Evolutionary conservation across 108 stramenopile genomes (phyloP).

Genomic region (Ochromonas danica): DNA sequence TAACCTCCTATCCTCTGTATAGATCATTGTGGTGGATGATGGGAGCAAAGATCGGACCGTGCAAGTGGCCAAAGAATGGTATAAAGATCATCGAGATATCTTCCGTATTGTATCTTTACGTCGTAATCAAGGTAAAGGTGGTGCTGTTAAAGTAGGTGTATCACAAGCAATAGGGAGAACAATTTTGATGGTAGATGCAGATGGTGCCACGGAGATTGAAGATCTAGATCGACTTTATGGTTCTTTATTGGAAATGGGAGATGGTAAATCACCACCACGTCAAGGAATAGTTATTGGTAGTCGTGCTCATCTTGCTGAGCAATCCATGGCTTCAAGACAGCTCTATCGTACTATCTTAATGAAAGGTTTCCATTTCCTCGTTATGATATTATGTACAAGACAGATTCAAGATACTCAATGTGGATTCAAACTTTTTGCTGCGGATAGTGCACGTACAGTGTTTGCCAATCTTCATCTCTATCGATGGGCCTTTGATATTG

Average conservation of each 20-base stretch:
- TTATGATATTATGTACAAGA: slow-evolving; percentile 49
- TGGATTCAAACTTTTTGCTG: slow-evolving; percentile 62
- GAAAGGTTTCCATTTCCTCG: slow-evolving; percentile 56
- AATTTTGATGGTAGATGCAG: slow-evolving; percentile 59
- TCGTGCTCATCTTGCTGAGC: slow-evolving; percentile 55
- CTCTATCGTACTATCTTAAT: slow-evolving; percentile 54
- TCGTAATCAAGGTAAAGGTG: slow-evolving; percentile 56
- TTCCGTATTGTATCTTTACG: slow-evolving; percentile 40
- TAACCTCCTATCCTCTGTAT: slow-evolving; percentile 4
- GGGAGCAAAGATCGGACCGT: slow-evolving; percentile 48
- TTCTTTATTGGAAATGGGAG: slow-evolving; percentile 12
- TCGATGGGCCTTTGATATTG: slow-evolving; percentile 66
- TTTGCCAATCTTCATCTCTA: slow-evolving; percentile 49
- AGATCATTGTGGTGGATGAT: slow-evolving; percentile 59
- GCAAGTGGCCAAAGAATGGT: slow-evolving; percentile 8
- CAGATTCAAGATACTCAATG: slow-evolving; percentile 65
- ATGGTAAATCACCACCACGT: not conserved
- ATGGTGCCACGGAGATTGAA: slow-evolving; percentile 57
- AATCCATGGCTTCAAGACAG: slow-evolving; percentile 48
- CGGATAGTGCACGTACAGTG: slow-evolving; percentile 42
- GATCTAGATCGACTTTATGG: slow-evolving; percentile 47
- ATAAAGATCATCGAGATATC: slow-evolving; percentile 23
- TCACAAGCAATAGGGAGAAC: slow-evolving; percentile 46
- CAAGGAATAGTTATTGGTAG: slow-evolving; percentile 12
- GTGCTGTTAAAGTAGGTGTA: slow-evolving; percentile 55